Base-by-base conservation (phyloP, 305 asterid genomes). In the Andrographis paniculata region DNA sequence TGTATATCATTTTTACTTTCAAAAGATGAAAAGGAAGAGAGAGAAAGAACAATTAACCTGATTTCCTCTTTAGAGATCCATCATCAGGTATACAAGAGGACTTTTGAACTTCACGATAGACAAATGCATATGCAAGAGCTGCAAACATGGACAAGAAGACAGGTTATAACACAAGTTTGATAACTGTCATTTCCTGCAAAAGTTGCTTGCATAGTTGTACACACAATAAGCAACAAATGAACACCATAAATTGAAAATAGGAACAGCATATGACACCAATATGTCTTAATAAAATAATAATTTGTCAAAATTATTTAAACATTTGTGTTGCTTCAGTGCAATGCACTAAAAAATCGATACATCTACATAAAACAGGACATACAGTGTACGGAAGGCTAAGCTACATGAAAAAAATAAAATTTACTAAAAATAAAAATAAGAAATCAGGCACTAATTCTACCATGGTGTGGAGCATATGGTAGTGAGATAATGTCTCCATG, bases 401-500 rank as follows among this genome's bases (percentile, higher is more conserved):
- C 31, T n/a, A n/a, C n/a, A n/a, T n/a, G n/a, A n/a, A n/a, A n/a
- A n/a, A n/a, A n/a, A n/a, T n/a, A n/a, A n/a, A n/a, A n/a, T n/a
- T n/a, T n/a, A n/a, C n/a, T n/a, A n/a, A n/a, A n/a, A n/a, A n/a
- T n/a, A n/a, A n/a, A n/a, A n/a, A 41, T 50, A 44, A 41, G 20
- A 40, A 44, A 20, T 14, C 41, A 41, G 62, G 50, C 59, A 64
- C 50, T 48, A 64, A 51, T 52, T 50, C 59, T 81, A 92, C 99
- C 99, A 58, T 84, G 82, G 21, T 92, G 82, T 8, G 99, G 96
- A 60, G 70, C 72, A 68, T 82, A 78, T 14, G 96, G 72, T 63
- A 87, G 67, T 40, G 99, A 92, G 63, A 87, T 74, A 33, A 91
- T 84, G 73, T 91, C 99, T 20, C 99, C 99, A 67, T 86, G 96